These are phyloP conservation scores for Rhizophlyctis rosea DNA, from an alignment of 192 early-diverging fungal genomes.

Conservation along the genomic window DNA sequence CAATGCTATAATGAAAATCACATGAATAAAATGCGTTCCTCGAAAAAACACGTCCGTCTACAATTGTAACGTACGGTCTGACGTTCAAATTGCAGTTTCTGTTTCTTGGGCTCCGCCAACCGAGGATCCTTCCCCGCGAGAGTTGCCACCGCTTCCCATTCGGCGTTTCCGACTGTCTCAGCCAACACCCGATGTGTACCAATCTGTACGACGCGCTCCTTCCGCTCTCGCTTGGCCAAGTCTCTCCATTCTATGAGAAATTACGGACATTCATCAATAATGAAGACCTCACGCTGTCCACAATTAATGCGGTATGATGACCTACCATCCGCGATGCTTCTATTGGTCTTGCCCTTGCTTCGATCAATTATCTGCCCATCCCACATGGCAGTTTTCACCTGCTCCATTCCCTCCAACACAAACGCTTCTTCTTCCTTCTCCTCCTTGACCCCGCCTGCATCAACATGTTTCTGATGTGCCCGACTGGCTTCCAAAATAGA, in stretches of 20 bases:
- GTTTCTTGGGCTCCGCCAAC: constrained; percentile 14
- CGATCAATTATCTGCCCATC: constrained; percentile 21
- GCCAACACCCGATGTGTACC: constrained; percentile 31
- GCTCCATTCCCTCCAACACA: constrained; percentile 29
- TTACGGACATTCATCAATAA: background rate
- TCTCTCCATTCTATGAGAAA: constrained; percentile 31
- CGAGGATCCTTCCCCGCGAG: constrained; percentile 12
- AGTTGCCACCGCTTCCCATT: constrained; percentile 33
- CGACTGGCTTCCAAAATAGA: constrained; percentile 19
- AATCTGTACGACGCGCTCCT: constrained; percentile 30
- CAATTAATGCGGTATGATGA: background rate
- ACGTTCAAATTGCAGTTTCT: constrained; percentile 14
- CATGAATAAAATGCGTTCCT: background rate
- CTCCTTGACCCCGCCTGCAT: background rate
- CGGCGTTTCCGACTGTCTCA: constrained; percentile 32
- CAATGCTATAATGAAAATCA: constrained; percentile 6
- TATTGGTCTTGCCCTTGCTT: constrained; percentile 15
- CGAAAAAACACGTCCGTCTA: background rate
- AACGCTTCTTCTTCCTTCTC: constrained; percentile 21
- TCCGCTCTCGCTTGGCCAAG: constrained; percentile 28
- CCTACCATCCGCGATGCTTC: constrained; percentile 20
- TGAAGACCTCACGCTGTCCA: background rate
- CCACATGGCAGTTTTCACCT: constrained; percentile 26
- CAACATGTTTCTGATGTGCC: constrained; percentile 21
- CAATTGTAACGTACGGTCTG: constrained; percentile 8